Percentiles rank a stretch among this genome's conserved stretches.
Conservation (phyloP, 176 grass and related monocot species). For the Microstegium vimineum region DNA sequence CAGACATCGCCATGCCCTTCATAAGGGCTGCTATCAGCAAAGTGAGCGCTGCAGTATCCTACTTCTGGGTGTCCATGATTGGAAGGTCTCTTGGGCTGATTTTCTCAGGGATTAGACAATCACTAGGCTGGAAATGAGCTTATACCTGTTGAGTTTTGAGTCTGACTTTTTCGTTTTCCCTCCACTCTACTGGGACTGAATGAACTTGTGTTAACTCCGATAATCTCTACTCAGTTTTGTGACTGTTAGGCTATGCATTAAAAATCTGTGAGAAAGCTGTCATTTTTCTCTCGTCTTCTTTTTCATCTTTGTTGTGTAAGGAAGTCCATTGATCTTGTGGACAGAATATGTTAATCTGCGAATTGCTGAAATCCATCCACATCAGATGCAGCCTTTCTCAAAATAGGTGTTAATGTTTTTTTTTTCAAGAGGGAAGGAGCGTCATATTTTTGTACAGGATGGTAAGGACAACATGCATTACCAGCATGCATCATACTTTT, state of each 20-base stretch:
- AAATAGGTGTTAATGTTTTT: background rate
- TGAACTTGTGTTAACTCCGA: background rate
- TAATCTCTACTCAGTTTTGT: background rate
- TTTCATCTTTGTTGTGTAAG: background rate
- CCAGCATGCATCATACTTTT: background rate
- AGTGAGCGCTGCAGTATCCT: conserved; percentile 68
- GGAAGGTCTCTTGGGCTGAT: conserved; percentile 93
- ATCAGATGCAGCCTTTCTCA: background rate
- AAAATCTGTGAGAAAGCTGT: background rate
- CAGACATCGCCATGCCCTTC: conserved; percentile 78
- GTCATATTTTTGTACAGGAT: background rate
- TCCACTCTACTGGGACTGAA: background rate
- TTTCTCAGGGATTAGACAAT: conserved; percentile 81
- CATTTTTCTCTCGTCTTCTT: background rate
- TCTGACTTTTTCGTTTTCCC: background rate
- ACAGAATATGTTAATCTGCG: background rate
- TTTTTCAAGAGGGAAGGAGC: background rate
- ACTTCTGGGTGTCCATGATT: conserved; percentile 90
- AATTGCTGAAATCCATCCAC: background rate
- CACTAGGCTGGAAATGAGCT: conserved; percentile 75
- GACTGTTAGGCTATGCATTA: background rate
- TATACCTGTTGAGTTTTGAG: conserved; percentile 21
- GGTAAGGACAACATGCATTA: background rate
- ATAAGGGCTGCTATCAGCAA: conserved; percentile 49
- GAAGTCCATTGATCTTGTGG: background rate